Percentiles rank a stretch among this genome's conserved stretches.
Evolutionary conservation across 2,329 filamentous ascomycete species (phyloP).

Genomic region (Trichocomaceae sp.): DNA sequence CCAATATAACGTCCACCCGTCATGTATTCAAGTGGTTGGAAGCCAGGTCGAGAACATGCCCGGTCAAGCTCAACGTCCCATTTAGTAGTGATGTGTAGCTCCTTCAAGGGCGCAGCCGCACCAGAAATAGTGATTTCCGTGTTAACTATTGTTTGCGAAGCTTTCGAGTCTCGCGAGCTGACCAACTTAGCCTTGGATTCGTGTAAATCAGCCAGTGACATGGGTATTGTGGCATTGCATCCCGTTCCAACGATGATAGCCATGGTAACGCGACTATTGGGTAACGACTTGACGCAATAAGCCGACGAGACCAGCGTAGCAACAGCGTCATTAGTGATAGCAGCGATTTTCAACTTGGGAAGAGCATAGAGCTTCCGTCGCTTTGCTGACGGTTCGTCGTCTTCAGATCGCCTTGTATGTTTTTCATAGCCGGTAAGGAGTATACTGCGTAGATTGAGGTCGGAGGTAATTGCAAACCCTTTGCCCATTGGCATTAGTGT

Average conservation of each 20-base stretch:
- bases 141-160: slow-evolving; percentile 68
- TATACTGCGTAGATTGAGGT: slow-evolving; percentile 50
- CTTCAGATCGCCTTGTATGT: slow-evolving; percentile 38
- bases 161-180: slow-evolving; percentile 41
- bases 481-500: slow-evolving; percentile 54
- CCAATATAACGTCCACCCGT: slow-evolving; percentile 71
- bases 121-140: slow-evolving; percentile 81
- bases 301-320: slow-evolving; percentile 72
- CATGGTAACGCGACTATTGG: slow-evolving; percentile 63
- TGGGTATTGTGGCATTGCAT: slow-evolving; percentile 71
- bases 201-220: slow-evolving; percentile 58
- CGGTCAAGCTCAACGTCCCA: slow-evolving; percentile 66
- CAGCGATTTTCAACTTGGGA: slow-evolving; percentile 62
- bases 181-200: slow-evolving; percentile 53
- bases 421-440: slow-evolving; percentile 49
- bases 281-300: slow-evolving; percentile 58
- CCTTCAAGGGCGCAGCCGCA: slow-evolving; percentile 59
- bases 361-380: slow-evolving; percentile 45
- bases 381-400: slow-evolving; percentile 38
- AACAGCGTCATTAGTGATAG: slow-evolving; percentile 76
- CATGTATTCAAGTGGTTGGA: slow-evolving; percentile 81
- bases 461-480: slow-evolving; percentile 51
- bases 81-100: slow-evolving; percentile 54
- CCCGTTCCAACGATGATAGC: slow-evolving; percentile 76
- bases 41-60: slow-evolving; percentile 63